Conservation (phyloP, 345 rosid species). For the Triadica sebifera region DNA sequence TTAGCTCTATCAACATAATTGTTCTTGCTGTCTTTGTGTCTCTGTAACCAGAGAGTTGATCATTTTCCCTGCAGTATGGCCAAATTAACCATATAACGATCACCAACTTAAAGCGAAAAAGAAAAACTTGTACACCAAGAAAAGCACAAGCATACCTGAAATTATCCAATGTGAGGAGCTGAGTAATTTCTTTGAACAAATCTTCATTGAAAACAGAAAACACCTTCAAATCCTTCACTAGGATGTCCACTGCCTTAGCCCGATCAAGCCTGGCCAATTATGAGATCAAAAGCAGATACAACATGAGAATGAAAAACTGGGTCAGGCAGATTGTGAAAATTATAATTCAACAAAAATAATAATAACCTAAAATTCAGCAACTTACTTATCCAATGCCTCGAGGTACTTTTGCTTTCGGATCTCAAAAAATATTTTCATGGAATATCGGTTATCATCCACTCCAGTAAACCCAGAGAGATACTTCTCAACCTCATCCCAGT, state of each 20-base stretch:
- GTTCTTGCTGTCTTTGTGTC: conserved; percentile 28
- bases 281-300: not conserved
- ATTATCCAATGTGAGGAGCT: conserved; percentile 38
- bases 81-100: not conserved
- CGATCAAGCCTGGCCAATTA: conserved; percentile 31
- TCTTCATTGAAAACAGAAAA: conserved; percentile 38
- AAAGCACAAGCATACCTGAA: conserved; percentile 28
- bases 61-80: conserved; percentile 21
- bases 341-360: not conserved
- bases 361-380: not conserved
- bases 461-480: conserved; percentile 41
- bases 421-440: conserved; percentile 45
- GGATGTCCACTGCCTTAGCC: conserved; percentile 38
- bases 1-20: conserved; percentile 23
- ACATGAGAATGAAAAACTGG: not conserved
- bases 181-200: conserved; percentile 40
- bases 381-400: conserved; percentile 48
- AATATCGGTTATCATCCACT: conserved; percentile 37
- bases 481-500: conserved; percentile 44
- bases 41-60: conserved; percentile 24
- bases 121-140: not conserved
- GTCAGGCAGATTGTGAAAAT: not conserved
- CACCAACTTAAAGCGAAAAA: not conserved
- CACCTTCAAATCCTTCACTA: conserved; percentile 39
- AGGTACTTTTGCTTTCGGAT: conserved; percentile 44